A percentile compares a stretch with the other conserved stretches of the same genome.
Conservation (phyloP, 495 filamentous ascomycete genomes). For the Daldinia bambusicola region DNA sequence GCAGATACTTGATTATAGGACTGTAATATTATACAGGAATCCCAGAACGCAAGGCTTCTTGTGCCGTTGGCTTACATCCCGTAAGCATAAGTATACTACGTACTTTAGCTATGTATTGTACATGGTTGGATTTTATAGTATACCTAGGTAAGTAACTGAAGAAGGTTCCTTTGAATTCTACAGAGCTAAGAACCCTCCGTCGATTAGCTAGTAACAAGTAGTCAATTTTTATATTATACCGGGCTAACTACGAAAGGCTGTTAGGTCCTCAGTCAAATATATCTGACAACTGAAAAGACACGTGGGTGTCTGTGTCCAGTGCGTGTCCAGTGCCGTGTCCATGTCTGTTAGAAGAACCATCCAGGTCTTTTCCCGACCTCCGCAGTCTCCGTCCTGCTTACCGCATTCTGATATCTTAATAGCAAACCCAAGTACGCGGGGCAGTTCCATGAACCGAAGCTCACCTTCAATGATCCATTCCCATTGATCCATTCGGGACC, state of each 20-base stretch:
- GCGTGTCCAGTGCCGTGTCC: too few species aligned
- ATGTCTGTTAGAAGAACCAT: constrained; percentile 11
- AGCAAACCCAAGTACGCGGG: constrained; percentile 29
- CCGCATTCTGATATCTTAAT: not conserved
- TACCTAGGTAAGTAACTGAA: too few species aligned
- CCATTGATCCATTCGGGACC: constrained; percentile 17
- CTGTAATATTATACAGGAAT: constrained; percentile 11
- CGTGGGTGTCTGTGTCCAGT: too few species aligned
- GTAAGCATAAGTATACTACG: constrained; percentile 16
- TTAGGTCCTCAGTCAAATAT: not conserved
- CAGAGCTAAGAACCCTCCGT: not conserved
- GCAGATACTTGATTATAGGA: constrained; percentile 13
- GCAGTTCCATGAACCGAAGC: constrained; percentile 30
- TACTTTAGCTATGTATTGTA: constrained; percentile 1
- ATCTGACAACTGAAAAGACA: not conserved
- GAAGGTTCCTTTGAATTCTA: constrained; percentile 4
- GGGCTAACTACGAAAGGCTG: not conserved
- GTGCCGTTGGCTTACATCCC: constrained; percentile 26
- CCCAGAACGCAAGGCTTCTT: constrained; percentile 18
- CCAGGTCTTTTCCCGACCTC: constrained; percentile 26
- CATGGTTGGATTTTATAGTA: too few species aligned
- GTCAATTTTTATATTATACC: too few species aligned
- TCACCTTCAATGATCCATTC: constrained; percentile 18
- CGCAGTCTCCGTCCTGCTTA: not conserved
- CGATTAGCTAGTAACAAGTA: not conserved